Conservation (phyloP, 73 alveolate species). For the Tetrahymena borealis region DNA sequence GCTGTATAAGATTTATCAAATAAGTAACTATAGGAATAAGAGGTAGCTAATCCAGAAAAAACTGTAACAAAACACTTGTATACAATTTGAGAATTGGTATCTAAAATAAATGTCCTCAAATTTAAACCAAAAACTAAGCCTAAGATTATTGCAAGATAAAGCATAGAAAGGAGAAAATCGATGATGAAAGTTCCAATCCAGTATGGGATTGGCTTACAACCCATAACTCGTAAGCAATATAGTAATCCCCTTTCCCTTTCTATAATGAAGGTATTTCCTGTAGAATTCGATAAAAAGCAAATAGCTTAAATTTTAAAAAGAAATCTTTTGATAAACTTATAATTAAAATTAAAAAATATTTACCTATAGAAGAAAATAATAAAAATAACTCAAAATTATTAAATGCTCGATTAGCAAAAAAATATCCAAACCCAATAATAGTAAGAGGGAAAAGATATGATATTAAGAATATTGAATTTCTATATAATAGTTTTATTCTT, state of each 20-base stretch:
- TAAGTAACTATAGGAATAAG: neutral
- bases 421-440: neutral
- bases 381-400: neutral
- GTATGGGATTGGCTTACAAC: slow-evolving; percentile 28
- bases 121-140: neutral
- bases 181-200: slow-evolving; percentile 38
- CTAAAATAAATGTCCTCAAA: neutral
- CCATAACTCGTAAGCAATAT: slow-evolving; percentile 33
- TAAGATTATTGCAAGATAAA: neutral
- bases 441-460: neutral
- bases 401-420: neutral
- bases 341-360: neutral
- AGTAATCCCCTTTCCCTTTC: slow-evolving; percentile 30
- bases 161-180: slow-evolving; percentile 5
- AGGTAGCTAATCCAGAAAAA: neutral
- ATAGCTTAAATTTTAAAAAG: neutral
- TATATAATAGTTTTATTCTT: neutral
- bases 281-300: neutral
- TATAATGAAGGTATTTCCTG: neutral
- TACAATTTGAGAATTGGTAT: neutral
- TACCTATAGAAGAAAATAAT: neutral
- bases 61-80: neutral
- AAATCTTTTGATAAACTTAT: neutral
- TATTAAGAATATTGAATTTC: neutral
- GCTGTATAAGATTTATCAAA: neutral